phyloP scores from a whole-genome alignment of 495 filamentous ascomycete species.

The Xylaria venustula region DNA sequence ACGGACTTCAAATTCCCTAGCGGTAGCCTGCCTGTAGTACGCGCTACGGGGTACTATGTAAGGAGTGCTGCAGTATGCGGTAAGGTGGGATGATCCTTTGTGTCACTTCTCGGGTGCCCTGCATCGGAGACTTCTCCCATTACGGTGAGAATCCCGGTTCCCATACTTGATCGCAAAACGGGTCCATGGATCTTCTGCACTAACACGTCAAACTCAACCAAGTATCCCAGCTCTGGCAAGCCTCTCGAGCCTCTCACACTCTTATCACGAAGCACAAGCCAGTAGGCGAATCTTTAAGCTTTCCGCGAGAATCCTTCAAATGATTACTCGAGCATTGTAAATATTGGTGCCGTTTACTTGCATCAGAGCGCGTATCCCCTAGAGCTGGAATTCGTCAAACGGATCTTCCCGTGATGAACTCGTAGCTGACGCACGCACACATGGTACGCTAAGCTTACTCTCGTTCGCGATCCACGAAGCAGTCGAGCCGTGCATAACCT shows the following conservation, averaged over 20 bases:
- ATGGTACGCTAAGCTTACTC: slow-evolving; percentile 8
- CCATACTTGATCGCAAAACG: neutral
- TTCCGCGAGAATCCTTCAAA: neutral
- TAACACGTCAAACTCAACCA: slow-evolving; percentile 11
- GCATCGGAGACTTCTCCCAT: slow-evolving; percentile 12
- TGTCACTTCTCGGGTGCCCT: slow-evolving; percentile 5
- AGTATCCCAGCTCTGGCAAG: slow-evolving; percentile 4
- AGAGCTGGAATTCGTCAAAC: neutral
- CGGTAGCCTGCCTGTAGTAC: neutral
- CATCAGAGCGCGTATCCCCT: neutral
- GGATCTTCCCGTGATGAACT: slow-evolving; percentile 15
- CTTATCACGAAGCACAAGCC: neutral
- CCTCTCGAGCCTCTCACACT: neutral
- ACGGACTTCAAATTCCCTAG: slow-evolving; percentile 4
- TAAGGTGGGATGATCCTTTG: slow-evolving; percentile 8
- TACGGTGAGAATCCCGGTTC: slow-evolving; percentile 1
- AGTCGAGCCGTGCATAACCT: slow-evolving; percentile 9
- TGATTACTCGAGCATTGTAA: no score
- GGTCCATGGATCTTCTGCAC: slow-evolving; percentile 8
- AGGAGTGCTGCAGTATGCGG: neutral
- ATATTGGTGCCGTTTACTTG: no score
- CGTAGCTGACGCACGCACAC: neutral
- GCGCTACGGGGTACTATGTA: neutral
- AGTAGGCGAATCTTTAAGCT: neutral
- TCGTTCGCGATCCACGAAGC: slow-evolving; percentile 5